phyloP scores from a whole-genome alignment of 192 early-diverging fungal species.

The Paraglomus occultum region DNA sequence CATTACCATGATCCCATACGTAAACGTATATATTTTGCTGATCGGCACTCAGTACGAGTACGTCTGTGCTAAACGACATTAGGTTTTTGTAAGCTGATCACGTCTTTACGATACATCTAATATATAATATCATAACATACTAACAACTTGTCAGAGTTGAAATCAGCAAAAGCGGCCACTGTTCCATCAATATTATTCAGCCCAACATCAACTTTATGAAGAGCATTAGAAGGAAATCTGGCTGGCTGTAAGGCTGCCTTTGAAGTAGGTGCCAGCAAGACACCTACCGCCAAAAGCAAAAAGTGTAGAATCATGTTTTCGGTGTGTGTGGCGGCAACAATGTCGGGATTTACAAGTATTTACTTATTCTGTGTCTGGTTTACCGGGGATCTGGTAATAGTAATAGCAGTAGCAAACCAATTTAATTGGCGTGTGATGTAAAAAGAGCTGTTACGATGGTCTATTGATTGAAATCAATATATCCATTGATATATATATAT shows the following conservation, averaged over 20 bases:
- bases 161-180: constrained; percentile 83
- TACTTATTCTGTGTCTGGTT: too few relatives aligned
- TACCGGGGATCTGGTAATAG: too few relatives aligned
- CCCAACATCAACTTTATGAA: constrained; percentile 61
- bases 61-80: constrained; percentile 61
- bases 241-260: not conserved
- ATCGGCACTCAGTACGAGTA: constrained; percentile 70
- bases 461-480: too few relatives aligned
- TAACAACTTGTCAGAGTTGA: constrained; percentile 78
- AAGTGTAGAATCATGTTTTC: too few relatives aligned
- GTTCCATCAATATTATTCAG: constrained; percentile 66
- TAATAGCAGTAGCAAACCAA: too few relatives aligned
- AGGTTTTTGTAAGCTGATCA: not conserved
- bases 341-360: too few relatives aligned
- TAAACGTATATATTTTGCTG: constrained; percentile 68
- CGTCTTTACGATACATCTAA: not conserved
- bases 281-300: too few relatives aligned
- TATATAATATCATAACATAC: not conserved
- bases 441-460: too few relatives aligned
- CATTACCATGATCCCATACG: constrained; percentile 64
- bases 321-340: too few relatives aligned
- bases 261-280: not conserved
- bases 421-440: too few relatives aligned
- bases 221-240: constrained; percentile 42
- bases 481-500: too few relatives aligned